Conservation (phyloP, 768 basidiomycete species). For the Dacryopinax primogenitus region DNA sequence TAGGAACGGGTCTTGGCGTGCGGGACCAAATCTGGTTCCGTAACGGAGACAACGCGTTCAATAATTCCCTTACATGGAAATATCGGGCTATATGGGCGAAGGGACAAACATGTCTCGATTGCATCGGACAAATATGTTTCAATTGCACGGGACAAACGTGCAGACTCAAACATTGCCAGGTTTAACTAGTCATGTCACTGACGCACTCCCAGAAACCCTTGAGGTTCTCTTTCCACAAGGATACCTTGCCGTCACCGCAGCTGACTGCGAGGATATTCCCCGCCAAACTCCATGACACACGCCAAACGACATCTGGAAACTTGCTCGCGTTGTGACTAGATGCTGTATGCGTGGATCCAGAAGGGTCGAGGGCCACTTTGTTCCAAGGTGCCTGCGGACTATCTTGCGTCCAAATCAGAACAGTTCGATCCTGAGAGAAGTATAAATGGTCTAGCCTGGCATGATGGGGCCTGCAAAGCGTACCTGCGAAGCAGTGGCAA, state of each 20-base stretch:
- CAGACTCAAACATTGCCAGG: background rate
- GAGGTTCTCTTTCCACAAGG: slow-evolving; percentile 94
- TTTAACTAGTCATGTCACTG: slow-evolving; percentile 78
- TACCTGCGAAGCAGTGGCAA: slow-evolving; percentile 88
- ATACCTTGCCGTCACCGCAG: slow-evolving; percentile 96
- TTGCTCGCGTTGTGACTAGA: slow-evolving; percentile 46
- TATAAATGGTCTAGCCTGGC: background rate
- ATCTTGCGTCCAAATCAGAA: slow-evolving; percentile 85
- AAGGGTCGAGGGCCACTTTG: slow-evolving; percentile 64
- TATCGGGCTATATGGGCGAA: too few species aligned
- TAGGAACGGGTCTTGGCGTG: too few species aligned
- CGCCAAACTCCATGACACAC: slow-evolving; percentile 95
- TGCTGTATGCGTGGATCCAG: slow-evolving; percentile 16
- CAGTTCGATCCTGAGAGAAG: slow-evolving; percentile 76
- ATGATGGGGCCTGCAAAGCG: slow-evolving; percentile 12
- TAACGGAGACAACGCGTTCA: too few species aligned
- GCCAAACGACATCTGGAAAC: slow-evolving; percentile 96
- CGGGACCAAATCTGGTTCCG: too few species aligned
- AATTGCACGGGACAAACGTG: too few species aligned
- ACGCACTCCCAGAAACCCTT: slow-evolving; percentile 95
- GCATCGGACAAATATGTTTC: too few species aligned
- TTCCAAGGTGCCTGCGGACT: slow-evolving; percentile 60
- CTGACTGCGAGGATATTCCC: slow-evolving; percentile 94
- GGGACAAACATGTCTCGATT: too few species aligned
- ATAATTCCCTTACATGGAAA: too few species aligned